Evolutionary conservation across 306 rosid species (phyloP), one percentile per base, ranked within the genome.

Genomic region (Sphenostylis stenocarpa): DNA sequence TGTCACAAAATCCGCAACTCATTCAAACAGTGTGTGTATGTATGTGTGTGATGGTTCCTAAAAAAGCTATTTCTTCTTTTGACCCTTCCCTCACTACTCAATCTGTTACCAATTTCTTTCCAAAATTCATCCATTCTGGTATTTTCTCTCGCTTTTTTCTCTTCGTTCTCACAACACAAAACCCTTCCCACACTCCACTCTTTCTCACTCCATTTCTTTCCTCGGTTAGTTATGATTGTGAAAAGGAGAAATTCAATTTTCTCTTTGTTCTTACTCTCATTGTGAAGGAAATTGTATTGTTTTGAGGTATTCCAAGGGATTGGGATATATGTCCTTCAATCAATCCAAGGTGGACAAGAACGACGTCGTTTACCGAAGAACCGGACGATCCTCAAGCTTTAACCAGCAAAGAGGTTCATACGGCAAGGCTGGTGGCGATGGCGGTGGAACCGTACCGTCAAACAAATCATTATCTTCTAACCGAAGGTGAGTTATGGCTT

Each of bases 291-390:
- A 24, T 1, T n/a, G 2, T 19, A 5, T 45, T 53, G 38, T 23
- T 60, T 26, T 73, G 86, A 80, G 89, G 85, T 79, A 81, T 90
- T 41, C 16, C 68, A n/a, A 82, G 90, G 89, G 84, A 53, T 86
- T 84, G 65, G 97, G 28, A 92, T 92, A 82, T 96, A 96, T 96
- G 99, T 96, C 98, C 97, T 86, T 85, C 93, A 87, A 96, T 89
- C 99, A 92, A 96, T 87, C 97, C 84, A 91, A 91, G 89, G 11
- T 94, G 63, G 98, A 91, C 28, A 92, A 89, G 92, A 92, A 70
- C 87, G 94, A 92, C 68, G 81, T 75, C 60, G 88, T 82, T 72
- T 63, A 88, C 85, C 88, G 93, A 78, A 89, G 74, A 78, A 17
- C 90, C 53, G 90, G 88, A 56, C 97, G 99, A 88, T 82, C 94